phyloP scores from a whole-genome alignment of 495 filamentous ascomycete species.

The Talaromyces thailandensis region DNA sequence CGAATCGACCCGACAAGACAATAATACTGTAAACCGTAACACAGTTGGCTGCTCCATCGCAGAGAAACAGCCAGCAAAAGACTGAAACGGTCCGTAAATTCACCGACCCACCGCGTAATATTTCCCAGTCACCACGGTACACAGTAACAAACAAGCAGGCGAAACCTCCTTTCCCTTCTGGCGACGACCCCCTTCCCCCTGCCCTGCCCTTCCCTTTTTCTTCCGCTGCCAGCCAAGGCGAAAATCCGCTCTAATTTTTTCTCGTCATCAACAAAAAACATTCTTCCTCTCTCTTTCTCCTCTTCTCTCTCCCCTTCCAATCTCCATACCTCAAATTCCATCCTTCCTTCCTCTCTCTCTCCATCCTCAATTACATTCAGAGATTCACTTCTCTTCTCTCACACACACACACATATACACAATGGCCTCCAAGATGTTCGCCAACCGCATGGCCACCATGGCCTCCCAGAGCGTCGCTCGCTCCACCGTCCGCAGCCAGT shows the following conservation, averaged over 20 bases:
- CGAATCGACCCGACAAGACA: neutral
- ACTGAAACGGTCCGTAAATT: neutral
- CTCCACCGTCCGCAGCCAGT: slow-evolving; percentile 53
- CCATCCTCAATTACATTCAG: slow-evolving; percentile 16
- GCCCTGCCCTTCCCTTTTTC: neutral
- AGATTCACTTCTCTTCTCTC: slow-evolving; percentile 19
- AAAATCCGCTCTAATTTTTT: slow-evolving; percentile 2
- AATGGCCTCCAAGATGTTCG: slow-evolving; percentile 65
- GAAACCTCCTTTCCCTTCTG: too few species aligned
- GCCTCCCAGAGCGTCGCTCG: slow-evolving; percentile 58
- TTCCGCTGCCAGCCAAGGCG: neutral
- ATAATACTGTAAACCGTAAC: neutral
- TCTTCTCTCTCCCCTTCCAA: slow-evolving; percentile 2
- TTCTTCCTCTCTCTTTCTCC: neutral
- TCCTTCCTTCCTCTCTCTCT: slow-evolving; percentile 22
- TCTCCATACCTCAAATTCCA: slow-evolving; percentile 7
- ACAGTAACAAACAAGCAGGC: neutral
- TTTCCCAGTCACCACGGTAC: neutral
- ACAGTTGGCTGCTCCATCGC: neutral
- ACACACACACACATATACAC: slow-evolving; percentile 37
- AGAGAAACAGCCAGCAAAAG: neutral
- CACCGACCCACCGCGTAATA: slow-evolving; percentile 2
- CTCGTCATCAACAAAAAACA: slow-evolving; percentile 5
- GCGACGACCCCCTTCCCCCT: neutral
- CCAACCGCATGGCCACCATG: slow-evolving; percentile 30